Evolutionary conservation across 768 basidiomycete genomes (phyloP).

Genomic region (Pleurotus giganteus): DNA sequence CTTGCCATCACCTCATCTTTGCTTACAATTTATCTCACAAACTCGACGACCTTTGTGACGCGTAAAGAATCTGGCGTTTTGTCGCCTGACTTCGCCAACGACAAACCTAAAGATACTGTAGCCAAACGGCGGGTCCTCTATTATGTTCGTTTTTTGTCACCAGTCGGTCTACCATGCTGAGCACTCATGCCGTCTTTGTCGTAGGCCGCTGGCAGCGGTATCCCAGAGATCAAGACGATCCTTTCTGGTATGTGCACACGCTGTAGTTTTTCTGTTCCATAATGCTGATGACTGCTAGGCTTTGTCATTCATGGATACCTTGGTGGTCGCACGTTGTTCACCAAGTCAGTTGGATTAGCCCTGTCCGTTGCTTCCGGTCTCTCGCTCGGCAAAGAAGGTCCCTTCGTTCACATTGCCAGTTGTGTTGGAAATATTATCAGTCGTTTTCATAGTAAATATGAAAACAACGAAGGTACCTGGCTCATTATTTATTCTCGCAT

Average conservation of each 20-base stretch:
- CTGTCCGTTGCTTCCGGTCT: constrained; percentile 92
- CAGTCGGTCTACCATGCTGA: constrained; percentile 11
- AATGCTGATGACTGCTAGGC: constrained; percentile 40
- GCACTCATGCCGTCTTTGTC: constrained; percentile 13
- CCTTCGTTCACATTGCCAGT: constrained; percentile 89
- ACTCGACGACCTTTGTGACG: constrained; percentile 84
- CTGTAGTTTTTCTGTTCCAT: not conserved
- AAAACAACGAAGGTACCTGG: constrained; percentile 84
- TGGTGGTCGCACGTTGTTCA: constrained; percentile 84
- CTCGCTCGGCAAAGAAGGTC: constrained; percentile 70
- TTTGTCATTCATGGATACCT: constrained; percentile 98
- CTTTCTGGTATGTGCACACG: constrained; percentile 63
- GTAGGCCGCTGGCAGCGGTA: constrained; percentile 92
- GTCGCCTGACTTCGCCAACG: constrained; percentile 43
- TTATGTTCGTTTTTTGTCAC: constrained; percentile 55
- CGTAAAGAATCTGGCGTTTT: constrained; percentile 85
- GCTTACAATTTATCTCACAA: constrained; percentile 85
- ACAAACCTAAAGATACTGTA: constrained; percentile 20
- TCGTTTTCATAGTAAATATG: constrained; percentile 83
- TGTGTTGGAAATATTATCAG: constrained; percentile 94
- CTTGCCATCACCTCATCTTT: constrained; percentile 72
- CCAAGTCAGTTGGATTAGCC: constrained; percentile 86
- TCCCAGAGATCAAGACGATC: constrained; percentile 96
- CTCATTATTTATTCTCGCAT: not conserved
- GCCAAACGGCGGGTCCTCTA: constrained; percentile 70